Evolutionary conservation across 345 rosid species (phyloP).

Genomic region (Rubroshorea leprosula): DNA sequence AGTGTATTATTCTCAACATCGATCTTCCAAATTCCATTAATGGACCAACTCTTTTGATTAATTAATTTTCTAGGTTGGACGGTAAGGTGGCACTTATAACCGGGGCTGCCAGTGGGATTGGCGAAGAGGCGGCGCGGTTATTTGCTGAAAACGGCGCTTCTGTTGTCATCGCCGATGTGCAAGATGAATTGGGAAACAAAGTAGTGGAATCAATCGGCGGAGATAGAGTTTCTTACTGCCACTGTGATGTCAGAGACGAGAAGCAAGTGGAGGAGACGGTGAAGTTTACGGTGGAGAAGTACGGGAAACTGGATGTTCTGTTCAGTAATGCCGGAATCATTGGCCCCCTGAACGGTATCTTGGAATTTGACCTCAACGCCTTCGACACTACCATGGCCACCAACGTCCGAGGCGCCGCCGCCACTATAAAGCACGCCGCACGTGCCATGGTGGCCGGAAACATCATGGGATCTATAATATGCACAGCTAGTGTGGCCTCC

Average conservation of each 20-base stretch:
- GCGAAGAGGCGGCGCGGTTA: conserved; percentile 59
- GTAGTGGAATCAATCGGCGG: conserved; percentile 38
- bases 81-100: conserved; percentile 85
- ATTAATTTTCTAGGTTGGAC: conserved; percentile 45
- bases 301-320: conserved; percentile 63
- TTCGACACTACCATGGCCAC: conserved; percentile 55
- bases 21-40: too few species aligned
- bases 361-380: conserved; percentile 47
- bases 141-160: conserved; percentile 63
- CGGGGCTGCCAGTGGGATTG: conserved; percentile 92
- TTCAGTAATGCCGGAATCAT: conserved; percentile 85
- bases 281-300: conserved; percentile 35
- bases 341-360: conserved; percentile 48
- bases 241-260: conserved; percentile 81
- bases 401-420: conserved; percentile 75
- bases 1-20: too few species aligned
- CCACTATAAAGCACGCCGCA: conserved; percentile 73
- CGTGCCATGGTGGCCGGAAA: conserved; percentile 65
- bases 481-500: conserved; percentile 65
- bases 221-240: conserved; percentile 43
- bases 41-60: too few species aligned
- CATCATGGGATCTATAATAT: conserved; percentile 71
- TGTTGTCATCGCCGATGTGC: conserved; percentile 66
- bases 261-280: conserved; percentile 64
- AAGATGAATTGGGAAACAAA: conserved; percentile 54